Conservation (phyloP, 345 rosid species). For the Turnera subulata region DNA sequence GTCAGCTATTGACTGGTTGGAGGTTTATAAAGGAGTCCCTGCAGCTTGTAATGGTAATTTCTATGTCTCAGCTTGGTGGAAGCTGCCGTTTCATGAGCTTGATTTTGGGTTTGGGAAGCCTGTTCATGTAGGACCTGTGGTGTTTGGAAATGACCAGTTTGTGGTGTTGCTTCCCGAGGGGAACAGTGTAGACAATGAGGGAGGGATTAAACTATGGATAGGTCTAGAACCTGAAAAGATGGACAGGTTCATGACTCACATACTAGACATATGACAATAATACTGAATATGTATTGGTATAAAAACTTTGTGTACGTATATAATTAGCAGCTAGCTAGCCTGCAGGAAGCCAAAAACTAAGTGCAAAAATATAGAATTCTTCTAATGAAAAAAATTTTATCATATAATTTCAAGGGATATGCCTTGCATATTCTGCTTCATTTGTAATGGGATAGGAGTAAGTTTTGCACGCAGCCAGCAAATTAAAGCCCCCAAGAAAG, state of each 20-base stretch:
- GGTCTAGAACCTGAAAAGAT: constrained; percentile 22
- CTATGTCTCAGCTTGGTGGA: constrained; percentile 30
- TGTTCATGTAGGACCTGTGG: constrained; percentile 14
- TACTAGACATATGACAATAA: constrained; percentile 3
- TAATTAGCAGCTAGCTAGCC: too few relatives aligned
- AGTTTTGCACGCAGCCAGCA: too few relatives aligned
- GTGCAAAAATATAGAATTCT: too few relatives aligned
- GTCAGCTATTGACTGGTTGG: constrained; percentile 25
- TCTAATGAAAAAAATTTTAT: too few relatives aligned
- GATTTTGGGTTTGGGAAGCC: constrained; percentile 29
- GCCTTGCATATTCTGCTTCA: too few relatives aligned
- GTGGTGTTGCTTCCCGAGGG: constrained; percentile 19
- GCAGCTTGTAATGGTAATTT: constrained; percentile 20
- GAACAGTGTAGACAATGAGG: not conserved
- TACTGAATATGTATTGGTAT: too few relatives aligned
- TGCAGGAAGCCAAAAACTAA: too few relatives aligned
- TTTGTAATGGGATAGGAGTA: too few relatives aligned
- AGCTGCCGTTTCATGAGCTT: constrained; percentile 17
- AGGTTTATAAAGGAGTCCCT: constrained; percentile 24
- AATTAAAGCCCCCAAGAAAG: too few relatives aligned
- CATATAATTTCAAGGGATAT: too few relatives aligned
- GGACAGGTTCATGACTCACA: constrained; percentile 15
- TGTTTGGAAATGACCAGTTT: constrained; percentile 24
- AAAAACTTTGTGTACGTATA: too few relatives aligned
- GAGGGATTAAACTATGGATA: constrained; percentile 16